A percentile compares a stretch with the other conserved stretches of the same genome.
Evolutionary conservation across 129 eudicot genomes (phyloP).

Genomic region (Flaveria trinervia): DNA sequence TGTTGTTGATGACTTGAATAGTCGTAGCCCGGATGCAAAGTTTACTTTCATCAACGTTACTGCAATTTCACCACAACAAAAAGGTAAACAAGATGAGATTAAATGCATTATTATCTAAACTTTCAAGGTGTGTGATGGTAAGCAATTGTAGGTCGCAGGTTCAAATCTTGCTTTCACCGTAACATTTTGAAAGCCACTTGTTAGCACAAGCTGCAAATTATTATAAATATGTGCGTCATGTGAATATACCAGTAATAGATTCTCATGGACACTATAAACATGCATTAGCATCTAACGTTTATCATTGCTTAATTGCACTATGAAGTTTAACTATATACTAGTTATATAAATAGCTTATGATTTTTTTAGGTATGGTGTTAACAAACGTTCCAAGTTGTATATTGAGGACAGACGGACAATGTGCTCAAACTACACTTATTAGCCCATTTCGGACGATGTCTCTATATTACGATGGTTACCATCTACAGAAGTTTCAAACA

Average conservation of each 20-base stretch:
- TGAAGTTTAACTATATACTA: background rate
- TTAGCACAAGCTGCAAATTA: no score
- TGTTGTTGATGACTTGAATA: slow-evolving; percentile 40
- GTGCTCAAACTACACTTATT: slow-evolving; percentile 8
- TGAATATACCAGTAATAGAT: no score
- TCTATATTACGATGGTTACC: slow-evolving; percentile 34
- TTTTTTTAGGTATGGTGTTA: slow-evolving; percentile 22
- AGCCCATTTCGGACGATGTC: slow-evolving; percentile 22
- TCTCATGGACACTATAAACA: no score
- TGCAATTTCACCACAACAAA: slow-evolving; percentile 21
- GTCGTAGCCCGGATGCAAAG: slow-evolving; percentile 31
- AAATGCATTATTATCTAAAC: background rate
- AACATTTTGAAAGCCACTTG: no score
- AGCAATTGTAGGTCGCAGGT: no score
- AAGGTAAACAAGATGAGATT: slow-evolving; percentile 18
- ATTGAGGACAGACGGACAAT: slow-evolving; percentile 33
- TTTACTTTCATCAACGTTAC: slow-evolving; percentile 38
- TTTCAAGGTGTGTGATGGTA: background rate
- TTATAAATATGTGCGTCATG: no score
- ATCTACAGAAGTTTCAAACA: slow-evolving; percentile 31
- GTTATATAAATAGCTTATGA: background rate
- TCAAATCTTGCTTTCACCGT: no score
- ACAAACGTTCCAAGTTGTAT: slow-evolving; percentile 30
- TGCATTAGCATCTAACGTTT: background rate
- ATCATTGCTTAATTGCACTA: background rate